Base-by-base conservation (phyloP, 106 monocot genomes). In the Dendrobium chrysotoxum region DNA sequence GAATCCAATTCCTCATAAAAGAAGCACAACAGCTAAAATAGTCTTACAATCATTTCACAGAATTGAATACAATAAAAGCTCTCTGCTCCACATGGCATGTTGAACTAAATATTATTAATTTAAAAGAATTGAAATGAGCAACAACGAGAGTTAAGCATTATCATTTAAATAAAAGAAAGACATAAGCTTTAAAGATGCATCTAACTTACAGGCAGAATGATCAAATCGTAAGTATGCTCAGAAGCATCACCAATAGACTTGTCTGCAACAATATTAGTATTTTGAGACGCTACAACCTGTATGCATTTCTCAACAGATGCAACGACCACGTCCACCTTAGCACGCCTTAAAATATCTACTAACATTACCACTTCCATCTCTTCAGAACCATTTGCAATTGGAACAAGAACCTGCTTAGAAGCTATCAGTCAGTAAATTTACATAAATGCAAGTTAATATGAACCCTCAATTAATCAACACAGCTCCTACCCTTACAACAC, bases 321-420 rank as follows among this genome's bases (percentile, higher is more conserved):
- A 81, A 97, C 76, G 54, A 92, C 83, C 55, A 94, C 94, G 79
- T 97, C 53, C 41, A 88, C 83, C 76, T 89, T 94, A 45, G 97
- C 97, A 35, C 97, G 86, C 79, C 97, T 88, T 84, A 97, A 83
- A 76, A 94, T 92, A 80, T 94, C 90, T 12, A 87, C 89, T 18
- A 92, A 65, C 28, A 90, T 88, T 68, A 94, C 89, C 25, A 92
- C 87, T 84, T 97, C 97, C 83, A 92, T 92, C 75, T 90, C 97
- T 85, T 94, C 92, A 75, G 89, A 92, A 17, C 92, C 94, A 92
- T 97, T 90, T 76, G 94, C 97, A 85, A 97, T 79, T 72, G 97
- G 97, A 82, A 97, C 61, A 30, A 97, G 92, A 80, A 89, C 90
- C 97, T 97, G 84, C 55, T 79, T 28, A 50, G 17, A 25, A 74